Evolutionary conservation across 345 rosid genomes (phyloP).

Genomic region (Linum trigynum): DNA sequence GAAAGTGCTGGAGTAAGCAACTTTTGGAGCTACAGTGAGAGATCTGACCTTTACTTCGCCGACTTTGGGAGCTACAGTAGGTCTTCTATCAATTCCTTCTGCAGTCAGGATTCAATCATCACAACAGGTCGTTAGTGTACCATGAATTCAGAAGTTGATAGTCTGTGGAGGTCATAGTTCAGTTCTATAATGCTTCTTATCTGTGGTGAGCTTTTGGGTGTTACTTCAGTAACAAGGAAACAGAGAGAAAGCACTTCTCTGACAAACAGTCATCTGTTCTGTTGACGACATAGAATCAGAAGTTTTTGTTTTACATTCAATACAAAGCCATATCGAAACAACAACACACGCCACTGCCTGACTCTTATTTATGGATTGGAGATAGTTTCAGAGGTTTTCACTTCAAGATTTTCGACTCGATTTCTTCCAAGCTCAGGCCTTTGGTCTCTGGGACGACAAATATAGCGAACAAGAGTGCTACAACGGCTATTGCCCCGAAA

Average conservation of each 20-base stretch:
- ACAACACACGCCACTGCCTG: no score
- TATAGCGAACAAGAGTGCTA: slow-evolving; percentile 49
- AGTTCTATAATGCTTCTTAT: no score
- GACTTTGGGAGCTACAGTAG: neutral
- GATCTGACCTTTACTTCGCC: neutral
- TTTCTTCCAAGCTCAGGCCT: slow-evolving; percentile 94
- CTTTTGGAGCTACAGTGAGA: neutral
- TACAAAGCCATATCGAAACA: neutral
- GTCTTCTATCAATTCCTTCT: neutral
- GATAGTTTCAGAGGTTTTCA: slow-evolving; percentile 23
- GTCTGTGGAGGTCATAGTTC: neutral
- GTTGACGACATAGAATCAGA: neutral
- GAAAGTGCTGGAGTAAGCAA: neutral
- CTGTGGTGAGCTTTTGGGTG: neutral
- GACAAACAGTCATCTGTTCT: neutral
- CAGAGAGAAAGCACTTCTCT: neutral
- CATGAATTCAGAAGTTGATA: neutral
- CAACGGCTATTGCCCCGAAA: slow-evolving; percentile 67
- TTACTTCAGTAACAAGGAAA: neutral
- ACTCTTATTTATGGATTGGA: neutral
- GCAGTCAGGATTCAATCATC: slow-evolving; percentile 1
- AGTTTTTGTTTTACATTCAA: neutral
- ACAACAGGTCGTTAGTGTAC: neutral
- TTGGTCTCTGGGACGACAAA: slow-evolving; percentile 81
- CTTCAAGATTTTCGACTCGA: slow-evolving; percentile 71